phyloP scores from a whole-genome alignment of 2,329 filamentous ascomycete genomes.

The Calonectria naviculata region DNA sequence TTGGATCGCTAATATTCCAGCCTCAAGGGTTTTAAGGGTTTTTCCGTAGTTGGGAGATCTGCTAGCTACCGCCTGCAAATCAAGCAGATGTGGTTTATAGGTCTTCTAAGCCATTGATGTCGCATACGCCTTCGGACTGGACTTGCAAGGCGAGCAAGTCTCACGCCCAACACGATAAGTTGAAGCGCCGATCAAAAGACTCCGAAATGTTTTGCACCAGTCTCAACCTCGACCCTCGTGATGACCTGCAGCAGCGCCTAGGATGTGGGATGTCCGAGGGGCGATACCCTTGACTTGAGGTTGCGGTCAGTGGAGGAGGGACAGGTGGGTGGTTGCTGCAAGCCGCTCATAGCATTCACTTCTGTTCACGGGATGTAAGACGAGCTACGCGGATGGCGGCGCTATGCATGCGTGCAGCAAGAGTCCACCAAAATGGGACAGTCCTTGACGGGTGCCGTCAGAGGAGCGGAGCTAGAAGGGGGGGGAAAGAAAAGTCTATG shows the following conservation, averaged over 20 bases:
- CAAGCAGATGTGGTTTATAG: neutral
- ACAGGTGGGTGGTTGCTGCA: neutral
- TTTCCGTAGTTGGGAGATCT: neutral
- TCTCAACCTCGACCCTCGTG: conserved; percentile 30
- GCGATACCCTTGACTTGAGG: conserved; percentile 17
- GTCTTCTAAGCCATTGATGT: neutral
- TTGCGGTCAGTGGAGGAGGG: conserved; percentile 20
- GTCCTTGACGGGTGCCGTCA: conserved; percentile 17
- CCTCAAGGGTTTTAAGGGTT: neutral
- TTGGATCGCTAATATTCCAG: neutral
- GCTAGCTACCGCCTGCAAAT: neutral
- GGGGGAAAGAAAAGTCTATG: conserved; percentile 16
- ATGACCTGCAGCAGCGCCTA: conserved; percentile 27
- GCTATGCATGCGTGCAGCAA: conserved; percentile 15
- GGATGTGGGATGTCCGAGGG: conserved; percentile 20
- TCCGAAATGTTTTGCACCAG: neutral
- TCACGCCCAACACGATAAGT: conserved; percentile 13
- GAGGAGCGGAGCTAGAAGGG: conserved; percentile 19
- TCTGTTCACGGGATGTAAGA: conserved; percentile 2
- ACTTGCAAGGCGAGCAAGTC: neutral
- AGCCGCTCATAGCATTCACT: conserved; percentile 13
- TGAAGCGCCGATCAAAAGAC: conserved; percentile 21
- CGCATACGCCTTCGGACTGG: neutral
- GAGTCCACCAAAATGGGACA: conserved; percentile 12
- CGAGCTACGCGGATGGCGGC: conserved; percentile 7